Evolutionary conservation across 2,329 filamentous ascomycete species (phyloP).

Genomic region (Arthrocladium fulminans): DNA sequence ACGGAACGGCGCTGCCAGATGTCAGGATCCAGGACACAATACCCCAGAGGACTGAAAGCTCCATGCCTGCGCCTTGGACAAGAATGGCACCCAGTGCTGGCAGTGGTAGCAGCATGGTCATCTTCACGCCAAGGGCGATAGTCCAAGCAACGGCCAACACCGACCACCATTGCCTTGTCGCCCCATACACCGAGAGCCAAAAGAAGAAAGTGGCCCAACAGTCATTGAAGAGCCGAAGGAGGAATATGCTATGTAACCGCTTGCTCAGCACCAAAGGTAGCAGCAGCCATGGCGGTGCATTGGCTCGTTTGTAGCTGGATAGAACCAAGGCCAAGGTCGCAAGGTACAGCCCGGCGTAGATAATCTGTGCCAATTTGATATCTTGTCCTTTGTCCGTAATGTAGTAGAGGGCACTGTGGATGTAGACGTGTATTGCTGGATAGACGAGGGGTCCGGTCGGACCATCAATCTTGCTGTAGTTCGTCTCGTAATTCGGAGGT

Average conservation of each 20-base stretch:
- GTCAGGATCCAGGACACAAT: conserved; percentile 71
- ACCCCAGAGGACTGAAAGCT: conserved; percentile 57
- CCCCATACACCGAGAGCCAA: conserved; percentile 69
- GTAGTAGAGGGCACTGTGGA: conserved; percentile 70
- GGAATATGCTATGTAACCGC: conserved; percentile 83
- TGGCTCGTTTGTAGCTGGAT: conserved; percentile 56
- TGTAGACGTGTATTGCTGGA: conserved; percentile 86
- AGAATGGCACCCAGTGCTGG: conserved; percentile 72
- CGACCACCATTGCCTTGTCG: conserved; percentile 67
- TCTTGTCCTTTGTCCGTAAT: conserved; percentile 68
- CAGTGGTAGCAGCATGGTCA: conserved; percentile 75
- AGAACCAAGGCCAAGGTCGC: conserved; percentile 66
- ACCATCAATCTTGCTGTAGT: conserved; percentile 78
- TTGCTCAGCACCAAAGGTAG: conserved; percentile 82
- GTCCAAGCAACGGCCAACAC: conserved; percentile 65
- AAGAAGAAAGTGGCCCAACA: conserved; percentile 77
- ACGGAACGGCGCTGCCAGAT: conserved; percentile 37
- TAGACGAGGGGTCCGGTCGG: conserved; percentile 91
- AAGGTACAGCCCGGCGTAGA: conserved; percentile 77
- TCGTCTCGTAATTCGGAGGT: conserved; percentile 60
- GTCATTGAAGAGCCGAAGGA: conserved; percentile 93
- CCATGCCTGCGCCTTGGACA: conserved; percentile 62
- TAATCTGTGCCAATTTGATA: conserved; percentile 68
- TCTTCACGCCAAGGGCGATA: conserved; percentile 82
- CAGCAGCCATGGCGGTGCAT: conserved; percentile 70